Evolutionary conservation across 2,329 filamentous ascomycete species (phyloP).

Genomic region (Penicillium sp.): DNA sequence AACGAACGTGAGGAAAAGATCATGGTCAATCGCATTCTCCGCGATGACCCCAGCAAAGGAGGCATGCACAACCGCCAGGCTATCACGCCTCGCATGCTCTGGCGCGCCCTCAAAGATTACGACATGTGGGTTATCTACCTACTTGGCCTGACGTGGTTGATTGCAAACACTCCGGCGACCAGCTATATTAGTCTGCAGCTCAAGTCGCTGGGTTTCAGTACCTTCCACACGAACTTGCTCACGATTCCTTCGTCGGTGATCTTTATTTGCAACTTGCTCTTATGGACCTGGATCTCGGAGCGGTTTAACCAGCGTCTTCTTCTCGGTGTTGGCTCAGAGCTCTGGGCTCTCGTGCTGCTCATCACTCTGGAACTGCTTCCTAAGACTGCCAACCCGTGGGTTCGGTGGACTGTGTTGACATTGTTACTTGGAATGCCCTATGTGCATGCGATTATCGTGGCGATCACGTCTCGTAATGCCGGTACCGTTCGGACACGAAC

Average conservation of each 20-base stretch:
- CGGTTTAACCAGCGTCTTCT: conserved; percentile 58
- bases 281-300: conserved; percentile 57
- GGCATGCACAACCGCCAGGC: conserved; percentile 63
- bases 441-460: conserved; percentile 57
- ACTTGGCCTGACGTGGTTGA: conserved; percentile 49
- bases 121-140: conserved; percentile 61
- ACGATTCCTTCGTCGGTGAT: conserved; percentile 61
- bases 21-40: conserved; percentile 64
- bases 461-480: conserved; percentile 47
- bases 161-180: conserved; percentile 39
- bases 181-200: conserved; percentile 45
- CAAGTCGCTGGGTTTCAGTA: conserved; percentile 58
- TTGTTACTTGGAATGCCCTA: conserved; percentile 60
- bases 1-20: conserved; percentile 68
- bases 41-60: conserved; percentile 60
- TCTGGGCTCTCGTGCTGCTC: conserved; percentile 56
- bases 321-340: conserved; percentile 54
- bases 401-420: conserved; percentile 53
- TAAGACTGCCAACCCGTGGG: conserved; percentile 52
- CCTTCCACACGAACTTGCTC: conserved; percentile 63
- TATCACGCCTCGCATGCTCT: conserved; percentile 51
- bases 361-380: conserved; percentile 55
- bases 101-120: conserved; percentile 54
- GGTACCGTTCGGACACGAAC: conserved; percentile 47
- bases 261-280: conserved; percentile 59